phyloP scores from a whole-genome alignment of 768 basidiomycete genomes.

The Rhodotorula graminis region DNA sequence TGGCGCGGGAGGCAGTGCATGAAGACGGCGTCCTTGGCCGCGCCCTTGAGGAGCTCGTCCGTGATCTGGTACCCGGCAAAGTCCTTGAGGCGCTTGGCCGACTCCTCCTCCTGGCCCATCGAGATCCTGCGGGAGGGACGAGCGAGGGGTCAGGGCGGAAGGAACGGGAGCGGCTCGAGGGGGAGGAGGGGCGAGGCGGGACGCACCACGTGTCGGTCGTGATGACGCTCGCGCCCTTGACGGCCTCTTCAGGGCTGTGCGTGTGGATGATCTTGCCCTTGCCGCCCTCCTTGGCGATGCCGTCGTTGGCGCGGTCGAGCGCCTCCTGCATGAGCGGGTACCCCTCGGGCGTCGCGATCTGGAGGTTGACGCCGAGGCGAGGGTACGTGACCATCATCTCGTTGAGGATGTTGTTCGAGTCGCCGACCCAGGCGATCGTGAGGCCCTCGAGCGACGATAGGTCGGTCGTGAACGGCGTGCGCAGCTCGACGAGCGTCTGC shows the following conservation, averaged over 20 bases:
- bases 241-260: constrained; percentile 67
- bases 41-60: constrained; percentile 65
- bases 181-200: background rate
- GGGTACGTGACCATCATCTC: constrained; percentile 96
- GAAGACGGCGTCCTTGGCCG: constrained; percentile 55
- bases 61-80: constrained; percentile 94
- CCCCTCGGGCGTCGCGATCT: constrained; percentile 70
- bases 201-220: constrained; percentile 91
- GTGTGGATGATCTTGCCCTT: constrained; percentile 40
- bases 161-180: background rate
- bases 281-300: constrained; percentile 31
- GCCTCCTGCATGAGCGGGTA: constrained; percentile 56
- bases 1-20: constrained; percentile 94
- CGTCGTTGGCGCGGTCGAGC: constrained; percentile 70
- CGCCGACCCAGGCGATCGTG: constrained; percentile 88
- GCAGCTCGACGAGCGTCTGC: constrained; percentile 72
- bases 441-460: constrained; percentile 61
- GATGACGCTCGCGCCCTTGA: constrained; percentile 84
- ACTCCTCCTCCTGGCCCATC: constrained; percentile 97
- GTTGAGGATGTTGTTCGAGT: constrained; percentile 89
- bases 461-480: constrained; percentile 39
- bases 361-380: constrained; percentile 77
- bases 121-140: constrained; percentile 65
- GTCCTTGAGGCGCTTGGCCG: constrained; percentile 73
- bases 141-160: too few species aligned